A percentile compares a stretch with the other conserved stretches of the same genome.
These are phyloP conservation scores for Penstemon barbatus DNA, from an alignment of 257 asterid species.

Conservation along the genomic window DNA sequence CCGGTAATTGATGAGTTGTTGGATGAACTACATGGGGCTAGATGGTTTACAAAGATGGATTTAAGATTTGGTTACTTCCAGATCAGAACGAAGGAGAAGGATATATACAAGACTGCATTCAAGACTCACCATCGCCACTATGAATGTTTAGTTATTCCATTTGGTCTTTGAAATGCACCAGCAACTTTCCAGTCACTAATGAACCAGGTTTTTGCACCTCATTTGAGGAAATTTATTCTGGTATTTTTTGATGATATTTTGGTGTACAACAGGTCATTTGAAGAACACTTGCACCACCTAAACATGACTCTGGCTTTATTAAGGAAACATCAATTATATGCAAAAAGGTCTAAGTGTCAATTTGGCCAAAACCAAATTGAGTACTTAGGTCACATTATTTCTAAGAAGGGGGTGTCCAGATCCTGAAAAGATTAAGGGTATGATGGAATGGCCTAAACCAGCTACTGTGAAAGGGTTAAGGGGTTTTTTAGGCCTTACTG, in stretches of 20 bases:
- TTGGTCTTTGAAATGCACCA: no score
- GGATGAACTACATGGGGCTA: neutral
- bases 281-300: neutral
- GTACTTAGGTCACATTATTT: constrained; percentile 17
- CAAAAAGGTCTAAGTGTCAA: neutral
- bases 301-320: neutral
- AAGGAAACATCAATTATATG: neutral
- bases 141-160: no score
- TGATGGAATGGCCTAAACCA: neutral
- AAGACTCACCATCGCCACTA: no score
- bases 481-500: neutral
- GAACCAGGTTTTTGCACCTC: no score
- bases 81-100: neutral
- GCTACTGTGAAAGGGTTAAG: neutral
- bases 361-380: neutral
- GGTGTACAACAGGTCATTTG: neutral
- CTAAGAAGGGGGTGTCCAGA: neutral
- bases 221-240: neutral
- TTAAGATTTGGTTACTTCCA: constrained; percentile 7
- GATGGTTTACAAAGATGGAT: constrained; percentile 3
- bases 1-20: constrained; percentile 19
- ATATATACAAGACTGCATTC: no score
- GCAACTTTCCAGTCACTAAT: no score
- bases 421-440: neutral
- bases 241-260: constrained; percentile 24